Percentiles rank a stretch among this genome's conserved stretches.
These are phyloP conservation scores for Inonotus hispidus DNA, from an alignment of 1,284 basidiomycete species.

Conservation along the genomic window DNA sequence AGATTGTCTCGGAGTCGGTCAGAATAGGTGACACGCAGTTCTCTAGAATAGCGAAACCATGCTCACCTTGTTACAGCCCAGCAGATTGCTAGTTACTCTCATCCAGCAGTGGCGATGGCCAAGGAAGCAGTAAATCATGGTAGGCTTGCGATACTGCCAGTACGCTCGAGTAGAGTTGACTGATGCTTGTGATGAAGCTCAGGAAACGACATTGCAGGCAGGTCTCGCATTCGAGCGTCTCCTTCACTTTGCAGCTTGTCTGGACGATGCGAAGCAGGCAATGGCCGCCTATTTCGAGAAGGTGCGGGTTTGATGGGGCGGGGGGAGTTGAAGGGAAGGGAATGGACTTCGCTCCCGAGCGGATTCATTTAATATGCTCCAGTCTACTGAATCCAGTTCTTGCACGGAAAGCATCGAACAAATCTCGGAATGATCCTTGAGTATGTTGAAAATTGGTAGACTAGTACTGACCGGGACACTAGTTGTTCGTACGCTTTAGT, in stretches of 20 bases:
- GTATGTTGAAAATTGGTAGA: not conserved
- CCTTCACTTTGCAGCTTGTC: constrained; percentile 58
- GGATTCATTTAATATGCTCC: not conserved
- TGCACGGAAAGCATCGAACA: constrained; percentile 5
- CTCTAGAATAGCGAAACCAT: not conserved
- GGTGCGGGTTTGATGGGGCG: constrained; percentile 38
- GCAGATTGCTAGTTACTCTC: constrained; percentile 28
- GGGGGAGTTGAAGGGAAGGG: constrained; percentile 22
- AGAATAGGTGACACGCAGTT: constrained; percentile 20
- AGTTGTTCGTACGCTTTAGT: not conserved
- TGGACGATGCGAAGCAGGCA: constrained; percentile 61
- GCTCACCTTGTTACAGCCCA: constrained; percentile 21
- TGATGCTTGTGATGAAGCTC: constrained; percentile 32
- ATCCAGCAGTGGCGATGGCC: constrained; percentile 31
- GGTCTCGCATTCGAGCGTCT: constrained; percentile 57
- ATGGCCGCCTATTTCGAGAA: constrained; percentile 65
- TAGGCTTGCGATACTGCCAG: constrained; percentile 25
- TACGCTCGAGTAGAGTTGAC: not conserved
- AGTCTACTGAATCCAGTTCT: not conserved
- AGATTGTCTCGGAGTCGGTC: constrained; percentile 27
- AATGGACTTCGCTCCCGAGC: not conserved
- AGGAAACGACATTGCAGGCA: constrained; percentile 51
- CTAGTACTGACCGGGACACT: not conserved
- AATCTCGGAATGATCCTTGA: constrained; percentile 1
- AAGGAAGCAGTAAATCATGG: constrained; percentile 67